phyloP scores from a whole-genome alignment of 2,329 filamentous ascomycete species.

The Xylariales sp. region DNA sequence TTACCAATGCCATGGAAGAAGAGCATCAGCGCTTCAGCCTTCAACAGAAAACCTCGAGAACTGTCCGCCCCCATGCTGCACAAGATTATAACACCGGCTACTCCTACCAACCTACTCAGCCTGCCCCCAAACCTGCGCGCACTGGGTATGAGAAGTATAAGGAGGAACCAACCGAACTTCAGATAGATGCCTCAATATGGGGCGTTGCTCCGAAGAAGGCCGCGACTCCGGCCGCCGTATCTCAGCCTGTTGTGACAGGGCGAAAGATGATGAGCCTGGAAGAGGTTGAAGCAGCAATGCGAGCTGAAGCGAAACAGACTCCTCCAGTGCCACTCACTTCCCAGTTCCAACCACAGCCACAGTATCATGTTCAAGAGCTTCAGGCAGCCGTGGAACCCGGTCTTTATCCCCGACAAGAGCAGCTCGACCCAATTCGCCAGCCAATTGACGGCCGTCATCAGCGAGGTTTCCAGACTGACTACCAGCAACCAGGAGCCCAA shows the following conservation, averaged over 20 bases:
- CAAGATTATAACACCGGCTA: slow-evolving; percentile 50
- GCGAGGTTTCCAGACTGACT: slow-evolving; percentile 45
- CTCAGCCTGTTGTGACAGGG: slow-evolving; percentile 47
- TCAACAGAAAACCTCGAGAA: slow-evolving; percentile 70
- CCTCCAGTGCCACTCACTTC: slow-evolving; percentile 53
- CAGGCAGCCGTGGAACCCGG: slow-evolving; percentile 43
- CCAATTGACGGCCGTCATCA: slow-evolving; percentile 45
- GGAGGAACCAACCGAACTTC: slow-evolving; percentile 86
- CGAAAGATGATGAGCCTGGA: slow-evolving; percentile 95
- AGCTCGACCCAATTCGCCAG: slow-evolving; percentile 46
- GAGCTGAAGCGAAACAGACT: slow-evolving; percentile 69
- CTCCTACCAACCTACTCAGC: slow-evolving; percentile 55
- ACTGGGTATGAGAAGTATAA: slow-evolving; percentile 94
- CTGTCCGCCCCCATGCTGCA: slow-evolving; percentile 52
- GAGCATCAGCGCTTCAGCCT: slow-evolving; percentile 88
- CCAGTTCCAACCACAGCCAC: slow-evolving; percentile 48
- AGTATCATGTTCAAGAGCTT: slow-evolving; percentile 39
- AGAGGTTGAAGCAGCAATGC: slow-evolving; percentile 95
- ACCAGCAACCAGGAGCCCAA: slow-evolving; percentile 45
- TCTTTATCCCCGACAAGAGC: slow-evolving; percentile 47
- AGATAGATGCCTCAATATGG: slow-evolving; percentile 95
- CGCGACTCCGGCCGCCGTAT: slow-evolving; percentile 45
- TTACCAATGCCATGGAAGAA: slow-evolving; percentile 86
- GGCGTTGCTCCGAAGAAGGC: slow-evolving; percentile 76
- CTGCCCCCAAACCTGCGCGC: slow-evolving; percentile 69